Percentiles rank a stretch among this genome's conserved stretches.
These are phyloP conservation scores for Adansonia digitata DNA, from an alignment of 345 rosid genomes.

Conservation along the genomic window DNA sequence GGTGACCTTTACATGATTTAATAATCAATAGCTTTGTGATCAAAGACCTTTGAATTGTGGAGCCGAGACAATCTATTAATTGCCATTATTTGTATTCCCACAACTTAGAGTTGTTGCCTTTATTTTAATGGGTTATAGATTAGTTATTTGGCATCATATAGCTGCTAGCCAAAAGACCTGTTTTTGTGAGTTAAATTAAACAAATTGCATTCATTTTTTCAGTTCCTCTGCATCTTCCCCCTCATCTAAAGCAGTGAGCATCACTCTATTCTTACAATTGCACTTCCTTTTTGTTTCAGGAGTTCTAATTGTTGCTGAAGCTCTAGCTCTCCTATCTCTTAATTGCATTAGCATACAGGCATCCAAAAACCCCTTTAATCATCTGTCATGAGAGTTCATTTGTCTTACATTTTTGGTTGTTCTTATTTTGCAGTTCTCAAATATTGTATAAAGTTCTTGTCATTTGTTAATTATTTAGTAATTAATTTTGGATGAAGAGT, in stretches of 20 bases:
- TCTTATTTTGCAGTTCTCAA: not conserved
- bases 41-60: not conserved
- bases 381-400: not conserved
- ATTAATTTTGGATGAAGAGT: not conserved
- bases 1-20: not conserved
- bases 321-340: not conserved
- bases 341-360: not conserved
- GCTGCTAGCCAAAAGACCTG: not conserved
- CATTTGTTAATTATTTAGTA: not conserved
- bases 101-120: not conserved
- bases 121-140: not conserved
- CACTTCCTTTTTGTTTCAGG: not conserved
- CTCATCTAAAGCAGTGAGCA: not conserved
- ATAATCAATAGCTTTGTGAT: not conserved
- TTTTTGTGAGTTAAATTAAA: not conserved
- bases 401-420: not conserved
- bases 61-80: not conserved
- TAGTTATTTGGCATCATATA: not conserved
- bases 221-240: not conserved
- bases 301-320: not conserved
- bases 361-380: not conserved
- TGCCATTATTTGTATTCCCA: not conserved
- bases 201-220: not conserved
- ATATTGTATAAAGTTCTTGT: not conserved
- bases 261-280: not conserved